These are phyloP conservation scores for Aspergillus nomiae DNA, from an alignment of 2,329 filamentous ascomycete genomes.

Conservation along the genomic window DNA sequence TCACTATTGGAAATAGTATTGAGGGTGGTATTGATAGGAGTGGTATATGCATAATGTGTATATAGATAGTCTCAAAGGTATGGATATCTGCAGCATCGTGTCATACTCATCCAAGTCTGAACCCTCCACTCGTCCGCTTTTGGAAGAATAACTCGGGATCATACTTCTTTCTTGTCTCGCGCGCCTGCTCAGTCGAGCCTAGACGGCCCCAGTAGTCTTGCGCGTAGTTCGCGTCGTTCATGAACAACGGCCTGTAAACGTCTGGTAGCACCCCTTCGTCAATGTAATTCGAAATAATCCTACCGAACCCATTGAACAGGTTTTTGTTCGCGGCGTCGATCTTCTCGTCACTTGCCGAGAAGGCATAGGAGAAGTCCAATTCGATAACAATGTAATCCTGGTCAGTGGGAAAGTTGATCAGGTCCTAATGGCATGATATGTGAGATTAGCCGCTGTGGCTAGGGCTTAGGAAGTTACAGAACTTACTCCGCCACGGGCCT, in stretches of 20 bases:
- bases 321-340: constrained; percentile 44
- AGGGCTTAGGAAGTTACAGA: background rate
- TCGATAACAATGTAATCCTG: constrained; percentile 50
- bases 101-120: constrained; percentile 28
- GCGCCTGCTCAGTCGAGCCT: constrained; percentile 33
- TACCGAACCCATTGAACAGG: constrained; percentile 41
- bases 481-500: constrained; percentile 40
- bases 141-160: constrained; percentile 46
- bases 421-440: constrained; percentile 27
- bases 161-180: constrained; percentile 37
- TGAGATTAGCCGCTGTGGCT: background rate
- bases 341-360: constrained; percentile 34
- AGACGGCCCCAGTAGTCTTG: constrained; percentile 50
- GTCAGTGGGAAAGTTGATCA: constrained; percentile 43
- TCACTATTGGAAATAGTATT: background rate
- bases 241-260: constrained; percentile 48
- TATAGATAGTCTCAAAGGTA: background rate
- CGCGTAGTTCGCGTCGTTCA: constrained; percentile 48
- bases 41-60: background rate
- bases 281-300: constrained; percentile 36
- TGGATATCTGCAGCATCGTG: background rate
- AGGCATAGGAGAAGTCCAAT: constrained; percentile 45
- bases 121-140: constrained; percentile 43
- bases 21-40: background rate
- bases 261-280: constrained; percentile 39